Base-by-base conservation (phyloP, 164 flowering plant species). In the Liquidambar formosana region DNA sequence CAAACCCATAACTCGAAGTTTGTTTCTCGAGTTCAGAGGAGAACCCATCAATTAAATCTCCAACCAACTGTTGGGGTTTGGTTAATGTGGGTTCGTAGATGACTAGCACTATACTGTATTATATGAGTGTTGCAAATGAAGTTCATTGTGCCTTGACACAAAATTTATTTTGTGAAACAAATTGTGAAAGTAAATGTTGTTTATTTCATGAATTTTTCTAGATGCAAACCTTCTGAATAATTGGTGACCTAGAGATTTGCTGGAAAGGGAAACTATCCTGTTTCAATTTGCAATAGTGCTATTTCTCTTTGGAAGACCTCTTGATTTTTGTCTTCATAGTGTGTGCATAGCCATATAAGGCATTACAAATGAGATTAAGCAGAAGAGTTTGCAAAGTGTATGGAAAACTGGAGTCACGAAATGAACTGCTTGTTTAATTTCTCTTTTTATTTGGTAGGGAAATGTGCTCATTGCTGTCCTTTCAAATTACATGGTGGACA, bases 401-500 rank as follows among this genome's bases (percentile, higher is more conserved):
- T 56, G 19, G 12, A 44, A 14, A 25, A 44, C 16, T 54, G 15
- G 27, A 54, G 19, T 65, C 16, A 15, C 59, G 9, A 19, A 33
- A 10, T n/a, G 27, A 48, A 57, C 28, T 54, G 60, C 52, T 43
- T 65, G 51, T n/a, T 45, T 69, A 23, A 22, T 61, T 49, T 2
- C 61, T 65, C n/a, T 71, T 1, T 58, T 76, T 73, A 26, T 59
- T 69, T 72, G 52, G 61, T 73, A 96, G 99, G 98, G 99, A 54
- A 84, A 93, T 77, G 80, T 93, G 70, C 82, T 81, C 43, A 44
- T 93, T 63, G 97, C 97, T 23, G 56, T 96, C 49, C 89, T 96
- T 63, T 93, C 98, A 61, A 93, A 96, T 77, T 96, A 96, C 80
- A 92, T 96, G 99, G 97, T 96, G 57, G 99, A 96, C 71, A 67